phyloP scores from a whole-genome alignment of 805 yeast genomes.

The Ogataea allantospora region DNA sequence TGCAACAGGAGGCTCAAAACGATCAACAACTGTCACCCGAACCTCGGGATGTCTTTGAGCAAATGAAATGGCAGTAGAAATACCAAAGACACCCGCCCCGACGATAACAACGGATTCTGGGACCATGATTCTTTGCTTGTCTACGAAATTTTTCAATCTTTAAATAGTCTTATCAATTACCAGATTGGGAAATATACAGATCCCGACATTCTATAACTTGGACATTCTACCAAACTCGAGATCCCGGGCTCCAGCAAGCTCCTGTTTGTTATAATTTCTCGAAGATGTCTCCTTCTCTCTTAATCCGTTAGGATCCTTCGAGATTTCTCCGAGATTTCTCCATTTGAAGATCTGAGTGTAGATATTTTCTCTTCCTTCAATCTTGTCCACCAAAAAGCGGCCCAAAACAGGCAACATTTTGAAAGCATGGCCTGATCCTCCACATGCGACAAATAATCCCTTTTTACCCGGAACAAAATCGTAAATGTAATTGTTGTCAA shows the following conservation, averaged over 20 bases:
- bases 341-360: slow-evolving; percentile 34
- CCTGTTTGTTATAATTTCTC: slow-evolving; percentile 25
- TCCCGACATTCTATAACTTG: neutral
- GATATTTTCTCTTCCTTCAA: slow-evolving; percentile 33
- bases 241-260: no score
- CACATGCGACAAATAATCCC: slow-evolving; percentile 33
- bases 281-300: slow-evolving; percentile 23
- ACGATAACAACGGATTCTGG: slow-evolving; percentile 31
- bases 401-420: slow-evolving; percentile 36
- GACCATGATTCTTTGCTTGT: neutral
- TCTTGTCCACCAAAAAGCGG: slow-evolving; percentile 30
- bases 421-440: slow-evolving; percentile 39
- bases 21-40: slow-evolving; percentile 22
- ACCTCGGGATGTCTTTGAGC: slow-evolving; percentile 22
- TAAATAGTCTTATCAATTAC: neutral
- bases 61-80: slow-evolving; percentile 40
- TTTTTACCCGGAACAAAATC: slow-evolving; percentile 34
- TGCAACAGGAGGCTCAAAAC: slow-evolving; percentile 29
- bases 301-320: slow-evolving; percentile 31
- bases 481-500: slow-evolving; percentile 32
- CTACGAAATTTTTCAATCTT: no score
- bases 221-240: no score
- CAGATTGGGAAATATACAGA: neutral
- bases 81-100: slow-evolving; percentile 53
- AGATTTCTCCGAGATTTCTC: slow-evolving; percentile 30